phyloP scores from a whole-genome alignment of 768 basidiomycete genomes.

The Termitomyces sp. region DNA sequence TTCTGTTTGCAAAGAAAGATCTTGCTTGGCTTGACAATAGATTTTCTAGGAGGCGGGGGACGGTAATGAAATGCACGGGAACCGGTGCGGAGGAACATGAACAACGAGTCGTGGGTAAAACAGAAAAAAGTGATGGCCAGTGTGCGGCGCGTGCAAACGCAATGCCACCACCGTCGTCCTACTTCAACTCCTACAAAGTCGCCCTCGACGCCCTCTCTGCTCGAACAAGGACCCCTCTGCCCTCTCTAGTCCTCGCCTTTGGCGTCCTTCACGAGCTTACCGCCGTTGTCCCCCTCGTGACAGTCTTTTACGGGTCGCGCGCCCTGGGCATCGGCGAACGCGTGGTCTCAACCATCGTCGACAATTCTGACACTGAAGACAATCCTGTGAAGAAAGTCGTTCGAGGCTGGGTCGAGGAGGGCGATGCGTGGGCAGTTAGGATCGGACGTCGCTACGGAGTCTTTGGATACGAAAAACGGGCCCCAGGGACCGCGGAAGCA shows the following conservation, averaged over 20 bases:
- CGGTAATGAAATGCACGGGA: slow-evolving; percentile 5
- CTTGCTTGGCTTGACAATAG: slow-evolving; percentile 14
- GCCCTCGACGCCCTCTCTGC: slow-evolving; percentile 56
- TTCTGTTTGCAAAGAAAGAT: not conserved
- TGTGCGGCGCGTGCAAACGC: not conserved
- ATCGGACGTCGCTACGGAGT: slow-evolving; percentile 76
- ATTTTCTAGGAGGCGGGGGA: slow-evolving; percentile 29
- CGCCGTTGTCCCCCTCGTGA: slow-evolving; percentile 69
- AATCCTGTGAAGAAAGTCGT: slow-evolving; percentile 36
- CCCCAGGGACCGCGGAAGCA: slow-evolving; percentile 21
- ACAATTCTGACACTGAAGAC: slow-evolving; percentile 10
- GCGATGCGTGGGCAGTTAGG: slow-evolving; percentile 62
- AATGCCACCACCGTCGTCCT: slow-evolving; percentile 16
- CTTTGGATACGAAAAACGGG: slow-evolving; percentile 68
- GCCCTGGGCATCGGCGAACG: slow-evolving; percentile 64
- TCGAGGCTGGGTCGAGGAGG: slow-evolving; percentile 69
- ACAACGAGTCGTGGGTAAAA: slow-evolving; percentile 13
- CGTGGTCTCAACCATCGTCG: slow-evolving; percentile 40
- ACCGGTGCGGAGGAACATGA: slow-evolving; percentile 2
- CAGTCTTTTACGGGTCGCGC: slow-evolving; percentile 67
- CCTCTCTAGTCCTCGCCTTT: slow-evolving; percentile 77
- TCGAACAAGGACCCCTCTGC: slow-evolving; percentile 68
- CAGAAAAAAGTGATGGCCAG: not conserved
- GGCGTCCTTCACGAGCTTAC: slow-evolving; percentile 83
- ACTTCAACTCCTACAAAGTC: slow-evolving; percentile 44